phyloP scores from a whole-genome alignment of 2,329 filamentous ascomycete genomes.

The Talaromyces pinophilus region DNA sequence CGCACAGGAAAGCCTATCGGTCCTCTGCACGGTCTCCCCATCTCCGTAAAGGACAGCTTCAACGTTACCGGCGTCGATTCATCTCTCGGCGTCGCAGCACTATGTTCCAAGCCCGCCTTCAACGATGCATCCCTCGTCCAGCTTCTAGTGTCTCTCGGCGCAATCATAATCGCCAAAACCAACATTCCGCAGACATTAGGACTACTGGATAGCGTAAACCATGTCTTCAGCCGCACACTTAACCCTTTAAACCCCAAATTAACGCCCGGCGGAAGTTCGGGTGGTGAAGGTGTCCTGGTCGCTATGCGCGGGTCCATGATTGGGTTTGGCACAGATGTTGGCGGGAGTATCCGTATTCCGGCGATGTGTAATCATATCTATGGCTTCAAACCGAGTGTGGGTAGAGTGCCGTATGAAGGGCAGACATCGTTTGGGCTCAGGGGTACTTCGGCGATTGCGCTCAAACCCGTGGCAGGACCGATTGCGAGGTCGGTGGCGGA shows the following conservation, averaged over 20 bases:
- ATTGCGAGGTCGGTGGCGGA: slow-evolving; percentile 38
- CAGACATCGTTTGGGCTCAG: slow-evolving; percentile 33
- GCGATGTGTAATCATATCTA: slow-evolving; percentile 38
- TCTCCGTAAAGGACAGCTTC: slow-evolving; percentile 55
- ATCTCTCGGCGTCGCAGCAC: slow-evolving; percentile 53
- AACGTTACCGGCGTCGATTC: slow-evolving; percentile 54
- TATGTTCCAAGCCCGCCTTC: slow-evolving; percentile 15
- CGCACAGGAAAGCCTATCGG: slow-evolving; percentile 50
- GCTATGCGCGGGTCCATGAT: slow-evolving; percentile 37
- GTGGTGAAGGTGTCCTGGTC: slow-evolving; percentile 42
- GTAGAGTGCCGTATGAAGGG: slow-evolving; percentile 33
- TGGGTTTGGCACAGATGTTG: slow-evolving; percentile 41
- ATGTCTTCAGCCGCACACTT: slow-evolving; percentile 37
- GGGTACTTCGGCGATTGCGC: slow-evolving; percentile 53
- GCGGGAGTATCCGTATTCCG: slow-evolving; percentile 37
- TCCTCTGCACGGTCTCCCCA: slow-evolving; percentile 63
- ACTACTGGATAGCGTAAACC: slow-evolving; percentile 60
- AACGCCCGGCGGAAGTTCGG: slow-evolving; percentile 34
- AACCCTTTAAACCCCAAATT: slow-evolving; percentile 34
- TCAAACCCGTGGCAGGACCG: slow-evolving; percentile 38
- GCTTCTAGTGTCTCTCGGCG: slow-evolving; percentile 38
- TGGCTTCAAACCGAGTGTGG: slow-evolving; percentile 39
- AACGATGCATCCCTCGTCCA: slow-evolving; percentile 16
- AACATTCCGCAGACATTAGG: slow-evolving; percentile 66
- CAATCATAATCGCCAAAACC: slow-evolving; percentile 59